phyloP scores from a whole-genome alignment of 129 eudicot species.

The sunflower (Helianthus annuus) region HanXRQr2.0-SUNRISE NC_035434.2:150955737-150956236 shows the following conservation, averaged over 20 bases:
- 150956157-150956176: constrained; percentile 8
- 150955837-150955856: constrained; percentile 73
- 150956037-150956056: constrained; percentile 64
- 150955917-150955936: constrained; percentile 41
- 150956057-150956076: constrained; percentile 50
- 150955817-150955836: constrained; percentile 51
- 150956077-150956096: constrained; percentile 65
- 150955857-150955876: constrained; percentile 61
- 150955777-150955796: not conserved
- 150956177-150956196: not conserved
- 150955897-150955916: constrained; percentile 63
- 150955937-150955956: constrained; percentile 37
- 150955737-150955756: not conserved
- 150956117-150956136: constrained; percentile 38
- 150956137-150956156: constrained; percentile 52
- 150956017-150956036: constrained; percentile 60
- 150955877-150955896: constrained; percentile 74
- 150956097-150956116: constrained; percentile 51
- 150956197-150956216: too few species aligned
- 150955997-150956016: constrained; percentile 19
- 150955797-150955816: constrained; percentile 11
- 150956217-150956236: too few species aligned
- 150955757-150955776: too few species aligned
- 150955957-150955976: constrained; percentile 32
- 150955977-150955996: constrained; percentile 47